Evolutionary conservation across 139 green algal species (phyloP).

Genomic region (Chlamydomonas incerta): DNA sequence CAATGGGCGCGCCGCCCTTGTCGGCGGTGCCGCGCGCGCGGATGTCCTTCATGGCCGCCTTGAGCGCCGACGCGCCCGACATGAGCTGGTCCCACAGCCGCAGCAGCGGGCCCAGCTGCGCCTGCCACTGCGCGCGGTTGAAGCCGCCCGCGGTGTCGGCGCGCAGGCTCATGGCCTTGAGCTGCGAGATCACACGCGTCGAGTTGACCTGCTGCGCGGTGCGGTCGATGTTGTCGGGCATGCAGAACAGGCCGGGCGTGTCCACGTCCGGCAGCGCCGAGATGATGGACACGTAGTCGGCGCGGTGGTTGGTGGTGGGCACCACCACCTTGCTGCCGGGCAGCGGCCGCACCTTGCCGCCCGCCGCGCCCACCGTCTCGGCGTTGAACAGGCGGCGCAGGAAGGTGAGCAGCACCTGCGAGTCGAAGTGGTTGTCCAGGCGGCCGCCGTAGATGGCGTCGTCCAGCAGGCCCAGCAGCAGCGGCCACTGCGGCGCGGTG

Average conservation of each 20-base stretch:
- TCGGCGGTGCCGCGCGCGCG: neutral
- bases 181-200: conserved; percentile 45
- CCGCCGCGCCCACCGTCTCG: conserved; percentile 50
- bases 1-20: conserved; percentile 51
- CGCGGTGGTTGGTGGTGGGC: conserved; percentile 62
- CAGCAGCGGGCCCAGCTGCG: conserved; percentile 72
- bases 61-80: conserved; percentile 19
- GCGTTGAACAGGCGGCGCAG: conserved; percentile 69
- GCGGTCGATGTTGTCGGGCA: conserved; percentile 82
- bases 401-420: conserved; percentile 67
- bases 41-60: conserved; percentile 46
- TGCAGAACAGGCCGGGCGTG: conserved; percentile 70
- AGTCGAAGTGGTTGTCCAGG: conserved; percentile 77
- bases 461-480: conserved; percentile 81
- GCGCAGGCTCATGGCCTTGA: conserved; percentile 60
- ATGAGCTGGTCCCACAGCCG: conserved; percentile 71
- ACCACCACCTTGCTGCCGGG: conserved; percentile 62
- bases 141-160: conserved; percentile 46
- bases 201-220: conserved; percentile 61
- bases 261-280: conserved; percentile 67
- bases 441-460: conserved; percentile 86
- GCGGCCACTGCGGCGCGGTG: conserved; percentile 66
- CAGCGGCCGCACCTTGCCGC: conserved; percentile 51
- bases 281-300: conserved; percentile 53
- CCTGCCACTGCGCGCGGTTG: conserved; percentile 62